Percentiles rank a stretch among this genome's conserved stretches.
Conservation (phyloP, 2,329 filamentous ascomycete species). For the Xylariales sp. region DNA sequence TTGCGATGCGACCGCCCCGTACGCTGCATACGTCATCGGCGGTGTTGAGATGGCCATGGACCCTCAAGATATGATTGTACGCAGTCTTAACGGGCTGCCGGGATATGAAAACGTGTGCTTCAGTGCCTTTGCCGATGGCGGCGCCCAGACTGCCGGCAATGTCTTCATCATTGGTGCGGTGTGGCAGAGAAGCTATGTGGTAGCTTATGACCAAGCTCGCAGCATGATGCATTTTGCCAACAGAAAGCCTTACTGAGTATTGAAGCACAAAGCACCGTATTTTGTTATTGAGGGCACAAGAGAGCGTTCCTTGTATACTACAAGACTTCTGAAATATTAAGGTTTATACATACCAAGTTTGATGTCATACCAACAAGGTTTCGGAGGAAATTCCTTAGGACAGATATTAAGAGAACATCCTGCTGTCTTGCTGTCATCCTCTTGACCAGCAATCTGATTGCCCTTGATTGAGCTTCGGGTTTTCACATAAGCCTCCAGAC, state of each 20-base stretch:
- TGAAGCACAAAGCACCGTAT: too few species aligned
- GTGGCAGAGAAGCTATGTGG: slow-evolving; percentile 16
- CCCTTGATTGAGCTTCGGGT: too few species aligned
- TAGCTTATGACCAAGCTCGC: slow-evolving; percentile 14
- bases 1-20: slow-evolving; percentile 5
- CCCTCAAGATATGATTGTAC: slow-evolving; percentile 14
- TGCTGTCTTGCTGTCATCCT: too few species aligned
- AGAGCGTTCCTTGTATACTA: too few species aligned
- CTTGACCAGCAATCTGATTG: too few species aligned
- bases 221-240: slow-evolving; percentile 15
- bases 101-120: slow-evolving; percentile 18
- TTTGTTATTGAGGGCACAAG: too few species aligned
- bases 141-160: slow-evolving; percentile 6
- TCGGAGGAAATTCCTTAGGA: too few species aligned
- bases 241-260: slow-evolving; percentile 11
- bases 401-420: too few species aligned
- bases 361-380: too few species aligned
- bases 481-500: too few species aligned
- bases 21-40: slow-evolving; percentile 10
- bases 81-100: slow-evolving; percentile 15
- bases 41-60: slow-evolving; percentile 14
- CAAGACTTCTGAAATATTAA: too few species aligned
- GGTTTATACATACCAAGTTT: too few species aligned
- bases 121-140: slow-evolving; percentile 12
- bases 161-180: slow-evolving; percentile 13